Conservation (phyloP, 148 eudicot genomes). For the Limonium bicolor region DNA sequence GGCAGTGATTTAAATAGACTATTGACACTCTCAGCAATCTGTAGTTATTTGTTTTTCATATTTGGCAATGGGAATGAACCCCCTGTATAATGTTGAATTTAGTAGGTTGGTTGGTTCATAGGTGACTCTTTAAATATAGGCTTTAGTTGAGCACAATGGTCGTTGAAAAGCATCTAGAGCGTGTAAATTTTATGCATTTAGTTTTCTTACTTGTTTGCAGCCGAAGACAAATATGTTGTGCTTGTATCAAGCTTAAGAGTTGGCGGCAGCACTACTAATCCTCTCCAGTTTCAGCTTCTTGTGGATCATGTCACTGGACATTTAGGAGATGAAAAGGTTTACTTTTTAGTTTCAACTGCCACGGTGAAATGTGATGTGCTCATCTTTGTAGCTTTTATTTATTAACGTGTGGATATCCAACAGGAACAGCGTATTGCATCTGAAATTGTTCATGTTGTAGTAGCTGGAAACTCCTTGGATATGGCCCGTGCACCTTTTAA, state of each 20-base stretch:
- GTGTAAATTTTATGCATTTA: constrained; percentile 4
- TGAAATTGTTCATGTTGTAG: constrained; percentile 78
- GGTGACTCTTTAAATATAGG: too few species aligned
- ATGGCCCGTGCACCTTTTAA: constrained; percentile 47
- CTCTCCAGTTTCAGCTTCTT: constrained; percentile 79
- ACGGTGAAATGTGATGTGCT: constrained; percentile 1
- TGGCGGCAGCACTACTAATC: constrained; percentile 61
- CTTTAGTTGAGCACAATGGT: too few species aligned
- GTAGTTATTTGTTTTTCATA: too few species aligned
- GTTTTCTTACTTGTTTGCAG: constrained; percentile 19
- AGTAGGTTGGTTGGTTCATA: too few species aligned
- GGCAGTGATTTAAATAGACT: too few species aligned
- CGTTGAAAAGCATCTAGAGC: too few species aligned
- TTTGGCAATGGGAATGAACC: too few species aligned
- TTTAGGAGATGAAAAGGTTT: constrained; percentile 86
- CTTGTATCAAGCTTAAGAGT: constrained; percentile 66
- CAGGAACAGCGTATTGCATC: constrained; percentile 87
- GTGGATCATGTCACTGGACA: constrained; percentile 95
- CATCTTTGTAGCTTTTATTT: constrained; percentile 5
- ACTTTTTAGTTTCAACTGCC: neutral
- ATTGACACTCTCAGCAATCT: too few species aligned
- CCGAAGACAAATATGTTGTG: constrained; percentile 81
- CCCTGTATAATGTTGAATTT: too few species aligned
- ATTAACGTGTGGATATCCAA: too few species aligned
- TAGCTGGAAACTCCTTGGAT: constrained; percentile 89